Evolutionary conservation across 2,329 filamentous ascomycete species (phyloP).

Genomic region (Scedosporium minutisporum): DNA sequence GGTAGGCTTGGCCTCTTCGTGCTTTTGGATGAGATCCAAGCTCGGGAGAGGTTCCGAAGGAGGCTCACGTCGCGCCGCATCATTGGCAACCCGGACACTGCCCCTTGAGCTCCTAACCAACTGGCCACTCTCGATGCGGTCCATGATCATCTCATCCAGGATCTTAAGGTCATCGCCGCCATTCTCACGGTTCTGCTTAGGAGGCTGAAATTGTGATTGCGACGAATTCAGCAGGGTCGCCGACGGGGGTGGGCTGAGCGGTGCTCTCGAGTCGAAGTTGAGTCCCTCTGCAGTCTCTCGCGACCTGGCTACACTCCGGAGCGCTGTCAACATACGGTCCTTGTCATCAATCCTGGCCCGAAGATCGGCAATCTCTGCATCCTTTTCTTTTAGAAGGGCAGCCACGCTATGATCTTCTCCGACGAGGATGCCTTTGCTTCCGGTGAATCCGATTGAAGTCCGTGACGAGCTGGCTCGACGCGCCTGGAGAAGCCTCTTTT

Average conservation of each 20-base stretch:
- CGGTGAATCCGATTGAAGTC: slow-evolving; percentile 62
- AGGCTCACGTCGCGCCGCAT: slow-evolving; percentile 6
- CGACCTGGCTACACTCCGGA: slow-evolving; percentile 77
- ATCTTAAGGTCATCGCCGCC: slow-evolving; percentile 92
- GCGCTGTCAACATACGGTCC: slow-evolving; percentile 80
- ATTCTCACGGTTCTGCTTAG: slow-evolving; percentile 44
- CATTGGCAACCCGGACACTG: slow-evolving; percentile 41
- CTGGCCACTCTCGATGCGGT: slow-evolving; percentile 69
- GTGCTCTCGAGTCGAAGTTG: slow-evolving; percentile 8
- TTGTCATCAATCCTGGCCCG: slow-evolving; percentile 85
- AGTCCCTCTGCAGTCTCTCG: slow-evolving; percentile 63
- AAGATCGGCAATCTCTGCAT: slow-evolving; percentile 86
- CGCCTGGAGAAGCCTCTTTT: slow-evolving; percentile 85
- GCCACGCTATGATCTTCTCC: slow-evolving; percentile 71
- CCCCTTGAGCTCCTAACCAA: slow-evolving; percentile 57
- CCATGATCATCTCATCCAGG: slow-evolving; percentile 93
- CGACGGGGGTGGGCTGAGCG: slow-evolving; percentile 20
- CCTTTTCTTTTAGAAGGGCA: slow-evolving; percentile 72
- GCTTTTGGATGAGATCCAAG: not conserved
- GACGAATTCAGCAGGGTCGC: slow-evolving; percentile 18
- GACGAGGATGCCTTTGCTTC: slow-evolving; percentile 56
- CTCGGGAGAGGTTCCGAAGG: slow-evolving; percentile 4
- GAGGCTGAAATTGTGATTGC: slow-evolving; percentile 15
- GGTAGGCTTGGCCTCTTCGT: not conserved
- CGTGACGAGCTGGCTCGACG: slow-evolving; percentile 82